Base-by-base conservation (phyloP, 176 grass and related monocot species). In the Carex kokanica region DNA sequence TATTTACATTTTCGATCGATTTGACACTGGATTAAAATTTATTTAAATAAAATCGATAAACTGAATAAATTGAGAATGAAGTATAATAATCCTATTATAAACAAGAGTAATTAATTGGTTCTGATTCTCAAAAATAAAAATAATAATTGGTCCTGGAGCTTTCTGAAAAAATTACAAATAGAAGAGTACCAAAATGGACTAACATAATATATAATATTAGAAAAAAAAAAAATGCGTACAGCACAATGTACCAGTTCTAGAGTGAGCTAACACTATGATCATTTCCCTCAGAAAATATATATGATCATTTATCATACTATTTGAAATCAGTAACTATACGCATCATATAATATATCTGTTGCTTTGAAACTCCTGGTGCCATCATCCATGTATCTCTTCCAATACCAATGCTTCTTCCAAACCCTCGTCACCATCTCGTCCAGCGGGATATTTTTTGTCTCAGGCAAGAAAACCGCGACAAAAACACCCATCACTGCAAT, bases 351-450 rank as follows among this genome's bases (percentile, higher is more conserved):
- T 32, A 24, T 6, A 27, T 54, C 49, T 7, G 12, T 56, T 51
- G 43, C 70, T 78, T 56, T 78, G 14, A 78, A 32, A 55, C 51
- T 78, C 25, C 51, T 15, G 49, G 23, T 8, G 7, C 23, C 51
- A 6, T 78, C 73, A 25, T 78, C 73, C 49, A 78, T 55, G 73
- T 56, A 78, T 13, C 14, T 51, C 47, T 78, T 78, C 73, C 73
- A 78, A 17, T 56, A 78, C 73, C 73, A 56, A 56, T 78, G 73
- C 73, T 78, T 54, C 49, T 78, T 78, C 73, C 73, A 78, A 5
- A 78, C 73, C 12, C 51, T 78, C 2, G 49, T 2, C 25, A 78
- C 79, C 79, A 82, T 82, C 58, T 82, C 58, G 6, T 82, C 79
- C 60, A 82, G 21, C 2, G 79, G 58, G 5, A 82, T 47, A 9